Evolutionary conservation across 2,329 filamentous ascomycete species (phyloP).

Genomic region (Aaosphaeria arxii): DNA sequence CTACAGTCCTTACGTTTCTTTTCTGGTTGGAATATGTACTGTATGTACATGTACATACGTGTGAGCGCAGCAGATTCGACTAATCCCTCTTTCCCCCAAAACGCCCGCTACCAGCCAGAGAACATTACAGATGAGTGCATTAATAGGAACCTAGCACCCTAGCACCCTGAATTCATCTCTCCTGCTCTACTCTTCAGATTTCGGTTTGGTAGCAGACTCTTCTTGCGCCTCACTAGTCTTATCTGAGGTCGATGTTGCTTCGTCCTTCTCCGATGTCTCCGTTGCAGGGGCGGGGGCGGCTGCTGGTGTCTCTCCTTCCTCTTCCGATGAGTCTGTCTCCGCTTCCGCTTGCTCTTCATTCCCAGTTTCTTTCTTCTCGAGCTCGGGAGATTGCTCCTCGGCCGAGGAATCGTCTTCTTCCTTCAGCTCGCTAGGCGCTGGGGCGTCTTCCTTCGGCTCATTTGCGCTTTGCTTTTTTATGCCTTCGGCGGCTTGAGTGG

Average conservation of each 20-base stretch:
- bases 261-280: neutral
- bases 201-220: neutral
- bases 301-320: neutral
- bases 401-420: neutral
- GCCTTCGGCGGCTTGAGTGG: slow-evolving; percentile 8
- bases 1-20: no score
- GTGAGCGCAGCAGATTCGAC: no score
- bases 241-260: neutral
- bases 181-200: no score
- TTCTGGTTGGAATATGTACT: no score
- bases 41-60: no score
- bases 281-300: neutral
- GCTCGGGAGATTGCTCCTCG: neutral
- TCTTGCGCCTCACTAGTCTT: neutral
- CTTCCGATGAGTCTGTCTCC: neutral
- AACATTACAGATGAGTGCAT: no score
- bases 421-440: neutral
- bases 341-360: neutral
- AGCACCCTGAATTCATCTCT: no score
- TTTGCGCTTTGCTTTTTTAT: slow-evolving; percentile 16
- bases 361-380: neutral
- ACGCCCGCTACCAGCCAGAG: no score
- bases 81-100: no score
- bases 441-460: slow-evolving; percentile 2
- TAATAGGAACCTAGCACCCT: no score